Conservation (phyloP, 129 eudicot genomes). For the Saposhnikovia divaricata region DNA sequence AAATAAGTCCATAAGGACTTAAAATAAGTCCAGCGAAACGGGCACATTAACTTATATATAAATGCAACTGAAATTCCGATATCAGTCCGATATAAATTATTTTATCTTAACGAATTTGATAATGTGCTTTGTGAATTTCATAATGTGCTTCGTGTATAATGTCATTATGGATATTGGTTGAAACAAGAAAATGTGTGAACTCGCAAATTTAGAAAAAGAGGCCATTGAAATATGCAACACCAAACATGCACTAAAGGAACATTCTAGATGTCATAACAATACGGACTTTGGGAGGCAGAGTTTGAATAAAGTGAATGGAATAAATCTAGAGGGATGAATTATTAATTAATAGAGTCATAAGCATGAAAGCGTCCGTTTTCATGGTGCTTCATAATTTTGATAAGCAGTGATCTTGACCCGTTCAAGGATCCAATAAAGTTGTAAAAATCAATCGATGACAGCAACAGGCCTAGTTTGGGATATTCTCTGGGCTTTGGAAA, state of each 20-base stretch:
- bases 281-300: not conserved
- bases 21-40: too few relatives aligned
- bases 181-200: not conserved
- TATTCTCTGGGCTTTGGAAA: not conserved
- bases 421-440: not conserved
- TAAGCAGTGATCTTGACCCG: not conserved
- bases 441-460: not conserved
- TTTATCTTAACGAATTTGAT: too few relatives aligned
- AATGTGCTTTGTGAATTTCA: too few relatives aligned
- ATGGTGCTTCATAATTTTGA: not conserved
- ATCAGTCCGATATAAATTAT: too few relatives aligned
- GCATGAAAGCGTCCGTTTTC: not conserved
- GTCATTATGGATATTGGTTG: not conserved
- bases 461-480: not conserved
- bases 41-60: too few relatives aligned
- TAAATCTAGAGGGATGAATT: not conserved
- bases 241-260: not conserved
- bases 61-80: too few relatives aligned
- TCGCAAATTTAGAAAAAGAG: not conserved
- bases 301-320: not conserved
- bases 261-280: not conserved
- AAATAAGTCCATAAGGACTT: too few relatives aligned
- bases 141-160: not conserved
- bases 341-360: not conserved
- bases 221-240: not conserved